Conservation (phyloP, 2,329 filamentous ascomycete species). For the Ophiostoma fasciatum region DNA sequence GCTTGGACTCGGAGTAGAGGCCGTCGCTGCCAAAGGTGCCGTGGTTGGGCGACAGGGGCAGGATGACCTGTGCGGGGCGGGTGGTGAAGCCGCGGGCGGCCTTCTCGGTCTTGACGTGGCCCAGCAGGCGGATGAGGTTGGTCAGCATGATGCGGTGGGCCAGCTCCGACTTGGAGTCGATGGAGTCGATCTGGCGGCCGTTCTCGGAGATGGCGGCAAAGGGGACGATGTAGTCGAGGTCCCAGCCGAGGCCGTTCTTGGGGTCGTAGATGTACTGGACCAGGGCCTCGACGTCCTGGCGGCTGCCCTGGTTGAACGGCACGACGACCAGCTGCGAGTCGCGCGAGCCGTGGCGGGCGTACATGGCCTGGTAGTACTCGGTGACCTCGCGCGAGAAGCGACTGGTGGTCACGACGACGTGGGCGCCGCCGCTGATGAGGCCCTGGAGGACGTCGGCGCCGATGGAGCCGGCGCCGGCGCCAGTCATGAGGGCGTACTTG, state of each 20-base stretch:
- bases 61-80: slow-evolving; percentile 86
- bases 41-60: slow-evolving; percentile 94
- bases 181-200: slow-evolving; percentile 88
- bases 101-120: slow-evolving; percentile 84
- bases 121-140: slow-evolving; percentile 83
- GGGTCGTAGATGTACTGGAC: slow-evolving; percentile 92
- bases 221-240: slow-evolving; percentile 88
- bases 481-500: slow-evolving; percentile 96
- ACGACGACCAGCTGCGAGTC: slow-evolving; percentile 96
- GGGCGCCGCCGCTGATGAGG: slow-evolving; percentile 88
- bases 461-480: slow-evolving; percentile 93
- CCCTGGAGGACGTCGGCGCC: slow-evolving; percentile 94
- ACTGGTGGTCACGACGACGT: slow-evolving; percentile 92
- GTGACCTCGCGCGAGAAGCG: slow-evolving; percentile 95
- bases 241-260: slow-evolving; percentile 96
- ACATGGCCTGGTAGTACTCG: slow-evolving; percentile 99
- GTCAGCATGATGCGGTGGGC: slow-evolving; percentile 99
- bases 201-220: slow-evolving; percentile 98
- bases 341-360: slow-evolving; percentile 80
- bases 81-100: slow-evolving; percentile 78
- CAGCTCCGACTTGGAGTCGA: slow-evolving; percentile 95
- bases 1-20: slow-evolving; percentile 90
- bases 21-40: slow-evolving; percentile 97
- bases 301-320: slow-evolving; percentile 97
- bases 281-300: slow-evolving; percentile 90